Base-by-base conservation (phyloP, 805 yeast species). In the Grigorovia jiainica region DNA sequence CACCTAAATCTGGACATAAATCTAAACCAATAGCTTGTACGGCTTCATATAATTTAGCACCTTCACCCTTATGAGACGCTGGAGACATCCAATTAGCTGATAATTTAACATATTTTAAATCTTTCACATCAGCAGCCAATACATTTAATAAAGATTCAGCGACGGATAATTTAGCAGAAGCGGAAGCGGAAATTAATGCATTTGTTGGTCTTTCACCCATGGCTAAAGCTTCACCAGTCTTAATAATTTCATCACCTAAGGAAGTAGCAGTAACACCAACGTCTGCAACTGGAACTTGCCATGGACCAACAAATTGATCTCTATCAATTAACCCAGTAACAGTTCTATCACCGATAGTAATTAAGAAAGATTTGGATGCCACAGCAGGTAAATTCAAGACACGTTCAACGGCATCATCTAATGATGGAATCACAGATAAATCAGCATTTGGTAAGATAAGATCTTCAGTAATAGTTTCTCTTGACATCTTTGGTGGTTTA, bases 11-110 rank as follows among this genome's bases (percentile, higher is more conserved):
- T 18, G 97, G 97, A 66, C 98, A 92, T 54, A 94, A 72, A 50
- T 87, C 97, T 58, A 89, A 60, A 52, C 97, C 96, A 55, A 92
- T 79, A 4, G 97, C 97, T 65, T 87, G 89, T 37, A 92, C 98
- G 37, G 97, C 98, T 65, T 87, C 96, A 60, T 90, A 92, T 47
- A 92, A 71, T 48, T 87, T 89, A 40, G 94, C 74, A 47, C 98
- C 98, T 66, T 92, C 98, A 55, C 97, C 97, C 18, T 77, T 78
- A 55, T 89, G 95, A 29, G 90, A 73, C 21, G 98, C 95, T 39
- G 97, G 89, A 9, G 96, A 80, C 99, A 92, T 92, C 99, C 99
- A 92, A 70, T 92, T 92, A 36, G 99, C 99, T 40, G 95, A 85
- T 45, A 92, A 67, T 58, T 89, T 86, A 42, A 92, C 78, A 50